Evolutionary conservation across 371 early-diverging fungal species (phyloP).

Genomic region (Synchytrium microbalum): DNA sequence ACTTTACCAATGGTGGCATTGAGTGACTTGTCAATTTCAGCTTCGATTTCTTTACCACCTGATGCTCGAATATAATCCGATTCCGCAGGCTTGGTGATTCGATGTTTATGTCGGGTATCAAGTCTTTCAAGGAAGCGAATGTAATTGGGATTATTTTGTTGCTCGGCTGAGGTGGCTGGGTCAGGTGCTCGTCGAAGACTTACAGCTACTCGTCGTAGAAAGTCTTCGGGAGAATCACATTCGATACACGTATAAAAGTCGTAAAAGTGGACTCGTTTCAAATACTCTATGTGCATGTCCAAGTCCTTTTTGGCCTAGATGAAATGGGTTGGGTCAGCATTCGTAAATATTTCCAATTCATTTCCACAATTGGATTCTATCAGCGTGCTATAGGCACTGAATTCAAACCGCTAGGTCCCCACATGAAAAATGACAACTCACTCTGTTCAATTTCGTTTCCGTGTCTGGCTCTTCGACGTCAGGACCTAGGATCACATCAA

Average conservation of each 20-base stretch:
- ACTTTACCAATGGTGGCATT: conserved; percentile 40
- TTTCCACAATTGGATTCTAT: neutral
- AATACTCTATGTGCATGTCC: conserved; percentile 76
- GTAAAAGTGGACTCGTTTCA: conserved; percentile 83
- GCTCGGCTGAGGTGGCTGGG: conserved; percentile 1
- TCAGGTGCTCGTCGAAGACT: conserved; percentile 11
- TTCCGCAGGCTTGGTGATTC: conserved; percentile 16
- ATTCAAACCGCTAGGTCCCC: neutral
- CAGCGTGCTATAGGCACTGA: too few relatives aligned
- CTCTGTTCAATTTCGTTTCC: neutral
- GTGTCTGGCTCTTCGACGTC: neutral
- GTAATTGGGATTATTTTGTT: conserved; percentile 6
- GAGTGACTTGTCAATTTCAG: conserved; percentile 31
- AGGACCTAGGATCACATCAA: conserved; percentile 18
- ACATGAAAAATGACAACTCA: neutral
- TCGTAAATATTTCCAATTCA: too few relatives aligned
- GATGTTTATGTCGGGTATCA: conserved; percentile 31
- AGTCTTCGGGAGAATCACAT: conserved; percentile 73
- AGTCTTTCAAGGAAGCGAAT: conserved; percentile 15
- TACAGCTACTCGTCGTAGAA: conserved; percentile 43
- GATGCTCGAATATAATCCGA: conserved; percentile 38
- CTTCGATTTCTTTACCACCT: conserved; percentile 72
- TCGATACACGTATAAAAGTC: conserved; percentile 90
- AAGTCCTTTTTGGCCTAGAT: conserved; percentile 47
- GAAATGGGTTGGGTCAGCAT: too few relatives aligned